Percentiles rank a stretch among this genome's conserved stretches.
These are phyloP conservation scores for Penicillium sp. DNA, from an alignment of 2,329 filamentous ascomycete genomes.

Conservation along the genomic window DNA sequence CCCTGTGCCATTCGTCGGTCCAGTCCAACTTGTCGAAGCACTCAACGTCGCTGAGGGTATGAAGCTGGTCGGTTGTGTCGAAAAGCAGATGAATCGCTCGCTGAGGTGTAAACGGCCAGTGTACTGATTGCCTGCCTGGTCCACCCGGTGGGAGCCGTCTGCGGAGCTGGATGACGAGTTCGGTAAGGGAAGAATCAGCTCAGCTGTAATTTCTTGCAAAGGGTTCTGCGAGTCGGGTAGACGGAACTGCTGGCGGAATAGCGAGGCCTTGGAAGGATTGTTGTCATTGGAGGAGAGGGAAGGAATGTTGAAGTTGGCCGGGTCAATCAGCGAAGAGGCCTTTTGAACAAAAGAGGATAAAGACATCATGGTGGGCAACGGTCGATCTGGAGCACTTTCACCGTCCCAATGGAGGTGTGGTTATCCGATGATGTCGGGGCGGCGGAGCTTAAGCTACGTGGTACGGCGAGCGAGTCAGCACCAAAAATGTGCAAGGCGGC, in stretches of 20 bases:
- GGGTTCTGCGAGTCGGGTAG: constrained; percentile 90
- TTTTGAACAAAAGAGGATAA: constrained; percentile 87
- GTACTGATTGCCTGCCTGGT: constrained; percentile 77
- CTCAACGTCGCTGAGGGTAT: constrained; percentile 74
- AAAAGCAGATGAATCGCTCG: constrained; percentile 95
- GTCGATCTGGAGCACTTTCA: constrained; percentile 2
- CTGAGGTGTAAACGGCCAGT: constrained; percentile 90
- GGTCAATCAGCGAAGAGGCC: constrained; percentile 93
- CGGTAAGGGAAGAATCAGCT: constrained; percentile 80
- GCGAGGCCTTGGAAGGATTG: constrained; percentile 83
- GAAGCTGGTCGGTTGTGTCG: constrained; percentile 88
- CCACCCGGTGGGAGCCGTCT: constrained; percentile 58
- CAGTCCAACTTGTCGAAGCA: constrained; percentile 81
- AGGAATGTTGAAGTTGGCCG: constrained; percentile 74
- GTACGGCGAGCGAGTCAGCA: constrained; percentile 20
- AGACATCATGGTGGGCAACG: constrained; percentile 56
- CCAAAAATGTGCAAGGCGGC: constrained; percentile 24
- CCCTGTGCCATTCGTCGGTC: constrained; percentile 88
- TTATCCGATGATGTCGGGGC: constrained; percentile 22
- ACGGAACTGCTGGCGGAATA: constrained; percentile 96
- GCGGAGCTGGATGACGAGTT: constrained; percentile 61
- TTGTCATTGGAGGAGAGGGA: constrained; percentile 72
- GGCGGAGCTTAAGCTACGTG: constrained; percentile 27
- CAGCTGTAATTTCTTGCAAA: constrained; percentile 93
- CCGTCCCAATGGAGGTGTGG: constrained; percentile 5